Evolutionary conservation across 805 yeast genomes (phyloP), one percentile per base, ranked within the genome.

Genomic region (Candida adriatica): DNA sequence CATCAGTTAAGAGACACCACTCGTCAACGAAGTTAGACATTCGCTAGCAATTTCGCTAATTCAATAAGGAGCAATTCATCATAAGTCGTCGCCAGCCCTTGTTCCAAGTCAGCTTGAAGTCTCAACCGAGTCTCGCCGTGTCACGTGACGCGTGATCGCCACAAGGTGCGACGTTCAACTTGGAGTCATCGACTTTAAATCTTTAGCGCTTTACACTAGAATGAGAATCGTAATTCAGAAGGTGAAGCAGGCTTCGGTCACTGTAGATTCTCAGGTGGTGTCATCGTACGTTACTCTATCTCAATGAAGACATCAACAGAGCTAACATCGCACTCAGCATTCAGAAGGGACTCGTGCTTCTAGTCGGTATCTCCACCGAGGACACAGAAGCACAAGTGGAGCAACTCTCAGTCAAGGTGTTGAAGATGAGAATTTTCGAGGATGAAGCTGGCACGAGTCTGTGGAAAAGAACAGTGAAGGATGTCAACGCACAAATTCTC

Each of bases 191-290:
- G n/a, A n/a, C n/a, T n/a, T n/a, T n/a, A n/a, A n/a, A n/a, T n/a
- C n/a, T n/a, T n/a, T n/a, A n/a, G n/a, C n/a, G n/a, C n/a, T n/a
- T n/a, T n/a, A n/a, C n/a, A n/a, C n/a, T n/a, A 24, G 10, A 13
- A 90, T 90, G 98, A 79, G 77, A 54, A 85, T 88, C 4, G 95
- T 92, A 1, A 73, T 92, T 20, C 98, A 92, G 53, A 75, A 83
- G 49, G 97, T 90, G 6, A 83, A 81, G 39, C 68, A 71, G 28
- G 97, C 96, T 0, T 80, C 95, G 0, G 98, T 92, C 1, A 73
- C 85, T 0, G 98, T 92, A 1, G 85, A 87, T 31, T 62, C 66
- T 7, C 51, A 67, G 30, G 64, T 82, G 0, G 71, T 88, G 1
- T 86, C 96, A 1, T 62, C 73, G 76, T 71, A 55, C 30, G 55